These are phyloP conservation scores for Heliamphora ciliata DNA, from an alignment of 179 eudicot species.

Conservation along the genomic window DNA sequence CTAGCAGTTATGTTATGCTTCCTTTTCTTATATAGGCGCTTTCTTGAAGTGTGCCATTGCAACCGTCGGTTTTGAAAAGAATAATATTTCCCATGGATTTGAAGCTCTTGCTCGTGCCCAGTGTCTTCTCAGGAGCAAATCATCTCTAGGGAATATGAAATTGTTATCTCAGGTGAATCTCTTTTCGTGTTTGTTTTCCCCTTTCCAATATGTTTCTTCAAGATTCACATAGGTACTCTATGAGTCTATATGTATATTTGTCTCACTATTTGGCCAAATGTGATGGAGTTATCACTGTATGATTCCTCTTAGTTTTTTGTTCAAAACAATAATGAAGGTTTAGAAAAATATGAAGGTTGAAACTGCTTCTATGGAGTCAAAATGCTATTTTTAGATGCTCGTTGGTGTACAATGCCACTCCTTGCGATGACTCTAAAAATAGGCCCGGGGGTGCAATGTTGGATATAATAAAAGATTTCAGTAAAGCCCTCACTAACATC, in stretches of 20 bases:
- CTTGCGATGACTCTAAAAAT: not conserved
- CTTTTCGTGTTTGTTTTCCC: constrained; percentile 9
- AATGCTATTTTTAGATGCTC: not conserved
- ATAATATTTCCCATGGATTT: constrained; percentile 78
- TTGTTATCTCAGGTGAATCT: constrained; percentile 74
- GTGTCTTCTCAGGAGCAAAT: constrained; percentile 70
- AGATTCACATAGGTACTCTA: not conserved
- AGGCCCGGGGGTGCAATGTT: not conserved
- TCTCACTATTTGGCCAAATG: not conserved
- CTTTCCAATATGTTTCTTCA: not conserved
- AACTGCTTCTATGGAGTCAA: not conserved
- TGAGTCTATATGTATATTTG: not conserved
- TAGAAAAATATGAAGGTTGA: not conserved
- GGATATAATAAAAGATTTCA: not conserved
- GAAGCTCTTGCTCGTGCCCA: constrained; percentile 99
- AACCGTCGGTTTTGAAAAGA: constrained; percentile 75
- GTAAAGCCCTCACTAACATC: not conserved
- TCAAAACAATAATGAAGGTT: not conserved
- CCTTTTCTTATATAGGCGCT: constrained; percentile 69
- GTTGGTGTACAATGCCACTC: not conserved
- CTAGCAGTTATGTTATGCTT: constrained; percentile 50
- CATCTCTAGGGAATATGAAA: constrained; percentile 61
- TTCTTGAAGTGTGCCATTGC: constrained; percentile 99
- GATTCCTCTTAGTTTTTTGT: constrained; percentile 1
- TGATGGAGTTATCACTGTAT: not conserved